Conservation (phyloP, 257 asterid genomes). For the Sherardia arvensis region DNA sequence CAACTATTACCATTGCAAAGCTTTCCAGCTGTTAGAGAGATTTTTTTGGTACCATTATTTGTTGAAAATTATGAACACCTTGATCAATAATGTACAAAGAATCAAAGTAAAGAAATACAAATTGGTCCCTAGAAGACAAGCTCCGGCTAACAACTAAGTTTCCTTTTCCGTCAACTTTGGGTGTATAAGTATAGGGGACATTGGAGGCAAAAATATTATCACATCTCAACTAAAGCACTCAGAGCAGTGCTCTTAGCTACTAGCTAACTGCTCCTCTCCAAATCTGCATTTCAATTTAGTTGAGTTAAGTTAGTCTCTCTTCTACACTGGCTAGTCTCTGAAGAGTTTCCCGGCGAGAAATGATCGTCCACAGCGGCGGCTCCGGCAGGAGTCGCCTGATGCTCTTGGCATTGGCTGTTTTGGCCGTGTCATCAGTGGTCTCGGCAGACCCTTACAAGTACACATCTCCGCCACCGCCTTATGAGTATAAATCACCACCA, state of each 20-base stretch:
- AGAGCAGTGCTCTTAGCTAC: neutral
- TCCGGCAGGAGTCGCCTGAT: slow-evolving; percentile 27
- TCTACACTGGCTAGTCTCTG: slow-evolving; percentile 16
- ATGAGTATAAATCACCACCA: too few species aligned
- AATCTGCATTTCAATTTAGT: neutral
- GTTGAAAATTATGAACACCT: slow-evolving; percentile 3
- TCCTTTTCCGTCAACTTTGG: neutral
- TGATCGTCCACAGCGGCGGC: slow-evolving; percentile 34
- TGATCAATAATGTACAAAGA: neutral
- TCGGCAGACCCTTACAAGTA: slow-evolving; percentile 45
- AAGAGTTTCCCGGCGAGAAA: slow-evolving; percentile 22
- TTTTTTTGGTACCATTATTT: neutral
- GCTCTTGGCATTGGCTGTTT: slow-evolving; percentile 48
- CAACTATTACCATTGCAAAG: neutral
- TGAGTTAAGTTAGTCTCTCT: neutral
- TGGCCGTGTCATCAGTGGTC: slow-evolving; percentile 35
- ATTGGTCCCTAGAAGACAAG: slow-evolving; percentile 34
- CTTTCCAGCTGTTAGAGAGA: slow-evolving; percentile 34
- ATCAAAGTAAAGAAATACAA: slow-evolving; percentile 12
- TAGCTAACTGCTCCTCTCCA: slow-evolving; percentile 1
- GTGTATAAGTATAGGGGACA: slow-evolving; percentile 27
- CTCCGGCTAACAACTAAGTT: slow-evolving; percentile 20
- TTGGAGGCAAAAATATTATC: slow-evolving; percentile 17
- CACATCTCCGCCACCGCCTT: slow-evolving; percentile 30
- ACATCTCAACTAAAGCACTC: slow-evolving; percentile 12